phyloP scores from a whole-genome alignment of 1,284 basidiomycete species.

The Trichosporon sp. region DNA sequence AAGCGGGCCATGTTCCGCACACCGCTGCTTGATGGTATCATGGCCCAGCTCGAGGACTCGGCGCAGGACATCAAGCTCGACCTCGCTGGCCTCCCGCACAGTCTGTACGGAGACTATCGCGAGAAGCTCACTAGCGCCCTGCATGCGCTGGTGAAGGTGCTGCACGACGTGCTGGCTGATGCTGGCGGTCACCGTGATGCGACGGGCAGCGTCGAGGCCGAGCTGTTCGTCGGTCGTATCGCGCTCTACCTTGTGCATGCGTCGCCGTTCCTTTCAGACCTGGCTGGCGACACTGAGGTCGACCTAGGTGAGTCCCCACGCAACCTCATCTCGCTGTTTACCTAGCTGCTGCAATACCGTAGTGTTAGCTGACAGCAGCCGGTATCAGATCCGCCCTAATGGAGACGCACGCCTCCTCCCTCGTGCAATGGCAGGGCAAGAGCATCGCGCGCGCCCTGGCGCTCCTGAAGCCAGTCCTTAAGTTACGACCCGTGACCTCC shows the following conservation, averaged over 20 bases:
- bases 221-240: conserved; percentile 42
- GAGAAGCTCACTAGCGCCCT: conserved; percentile 22
- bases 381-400: conserved; percentile 18
- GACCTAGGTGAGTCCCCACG: conserved; percentile 21
- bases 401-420: conserved; percentile 28
- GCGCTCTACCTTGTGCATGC: conserved; percentile 36
- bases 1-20: conserved; percentile 38
- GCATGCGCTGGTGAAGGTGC: conserved; percentile 22
- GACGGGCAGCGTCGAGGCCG: conserved; percentile 30
- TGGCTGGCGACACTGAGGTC: conserved; percentile 19
- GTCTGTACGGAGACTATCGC: conserved; percentile 24
- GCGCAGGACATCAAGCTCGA: conserved; percentile 35
- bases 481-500: not conserved
- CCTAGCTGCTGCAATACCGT: not conserved
- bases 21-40: conserved; percentile 34
- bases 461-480: conserved; percentile 16
- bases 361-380: conserved; percentile 10
- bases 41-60: conserved; percentile 30
- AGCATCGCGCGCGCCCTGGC: conserved; percentile 22
- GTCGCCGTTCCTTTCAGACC: conserved; percentile 29
- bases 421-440: conserved; percentile 26
- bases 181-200: conserved; percentile 22
- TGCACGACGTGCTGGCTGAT: conserved; percentile 29
- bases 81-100: conserved; percentile 25
- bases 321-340: too few relatives aligned